Conservation (phyloP, 2,329 filamentous ascomycete species). For the Botrytis aclada region DNA sequence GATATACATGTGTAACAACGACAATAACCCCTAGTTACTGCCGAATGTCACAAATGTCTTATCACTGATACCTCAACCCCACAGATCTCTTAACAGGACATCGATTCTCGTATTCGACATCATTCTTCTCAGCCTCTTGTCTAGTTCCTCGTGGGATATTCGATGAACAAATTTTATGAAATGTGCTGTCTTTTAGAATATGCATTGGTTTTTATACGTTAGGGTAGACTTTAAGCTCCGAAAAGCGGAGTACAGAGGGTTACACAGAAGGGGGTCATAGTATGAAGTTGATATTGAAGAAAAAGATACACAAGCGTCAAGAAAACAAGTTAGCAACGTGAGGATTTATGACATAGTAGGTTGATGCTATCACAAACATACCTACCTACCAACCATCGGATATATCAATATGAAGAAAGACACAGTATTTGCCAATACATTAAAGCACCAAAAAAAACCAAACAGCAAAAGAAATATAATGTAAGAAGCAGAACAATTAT, state of each 20-base stretch:
- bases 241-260: not conserved
- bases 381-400: not conserved
- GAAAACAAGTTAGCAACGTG: not conserved
- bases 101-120: too few species aligned
- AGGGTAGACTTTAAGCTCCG: not conserved
- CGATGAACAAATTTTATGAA: too few species aligned
- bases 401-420: not conserved
- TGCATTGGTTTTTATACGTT: too few species aligned
- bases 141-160: too few species aligned
- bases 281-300: not conserved
- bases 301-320: not conserved
- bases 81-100: too few species aligned
- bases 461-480: not conserved
- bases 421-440: not conserved
- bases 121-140: too few species aligned
- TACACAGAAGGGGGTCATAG: not conserved
- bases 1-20: too few species aligned
- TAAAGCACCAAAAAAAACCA: not conserved
- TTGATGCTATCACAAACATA: not conserved
- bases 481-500: slow-evolving; percentile 14
- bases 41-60: too few species aligned
- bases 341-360: not conserved
- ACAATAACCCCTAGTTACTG: too few species aligned
- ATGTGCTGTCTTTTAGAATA: too few species aligned
- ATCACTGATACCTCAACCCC: too few species aligned